Percentiles rank a stretch among this genome's conserved stretches.
Evolutionary conservation across 2,329 filamentous ascomycete species (phyloP).

Genomic region (Aspergillus spinulosporus): DNA sequence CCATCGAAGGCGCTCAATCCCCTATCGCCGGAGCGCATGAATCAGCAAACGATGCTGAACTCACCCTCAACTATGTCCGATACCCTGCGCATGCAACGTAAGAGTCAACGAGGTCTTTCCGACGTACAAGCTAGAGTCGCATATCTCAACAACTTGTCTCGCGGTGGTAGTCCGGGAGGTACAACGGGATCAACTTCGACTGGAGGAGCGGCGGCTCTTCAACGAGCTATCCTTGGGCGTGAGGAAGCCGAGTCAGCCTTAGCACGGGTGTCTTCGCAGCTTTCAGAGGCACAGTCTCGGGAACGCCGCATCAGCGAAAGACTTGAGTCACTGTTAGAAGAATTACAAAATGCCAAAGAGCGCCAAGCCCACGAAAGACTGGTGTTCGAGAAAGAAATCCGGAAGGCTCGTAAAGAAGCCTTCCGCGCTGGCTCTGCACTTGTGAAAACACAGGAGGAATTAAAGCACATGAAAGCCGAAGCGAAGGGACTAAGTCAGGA

Average conservation of each 20-base stretch:
- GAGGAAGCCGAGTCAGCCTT: constrained; percentile 49
- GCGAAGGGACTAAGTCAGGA: constrained; percentile 55
- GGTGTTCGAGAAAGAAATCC: constrained; percentile 59
- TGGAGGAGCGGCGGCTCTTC: constrained; percentile 46
- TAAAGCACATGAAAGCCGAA: constrained; percentile 46
- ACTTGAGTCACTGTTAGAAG: constrained; percentile 51
- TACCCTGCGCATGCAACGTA: constrained; percentile 37
- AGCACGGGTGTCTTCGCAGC: constrained; percentile 34
- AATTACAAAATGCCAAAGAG: constrained; percentile 54
- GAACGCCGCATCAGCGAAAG: constrained; percentile 48
- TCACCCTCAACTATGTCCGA: constrained; percentile 44
- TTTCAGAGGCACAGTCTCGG: constrained; percentile 45
- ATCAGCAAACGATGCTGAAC: constrained; percentile 46
- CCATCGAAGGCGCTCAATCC: constrained; percentile 40
- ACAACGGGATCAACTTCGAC: constrained; percentile 28
- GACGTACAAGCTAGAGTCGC: constrained; percentile 53
- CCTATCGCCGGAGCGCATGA: constrained; percentile 51
- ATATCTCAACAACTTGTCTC: constrained; percentile 49
- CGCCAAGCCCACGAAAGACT: constrained; percentile 49
- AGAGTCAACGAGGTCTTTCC: constrained; percentile 37
- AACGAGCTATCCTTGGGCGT: constrained; percentile 48
- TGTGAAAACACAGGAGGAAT: constrained; percentile 56
- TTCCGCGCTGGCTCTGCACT: constrained; percentile 57
- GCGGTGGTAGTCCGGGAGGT: constrained; percentile 33
- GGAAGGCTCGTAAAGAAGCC: constrained; percentile 57